Conservation (phyloP, 2,329 filamentous ascomycete genomes). For the Corinectria fuckeliana region DNA sequence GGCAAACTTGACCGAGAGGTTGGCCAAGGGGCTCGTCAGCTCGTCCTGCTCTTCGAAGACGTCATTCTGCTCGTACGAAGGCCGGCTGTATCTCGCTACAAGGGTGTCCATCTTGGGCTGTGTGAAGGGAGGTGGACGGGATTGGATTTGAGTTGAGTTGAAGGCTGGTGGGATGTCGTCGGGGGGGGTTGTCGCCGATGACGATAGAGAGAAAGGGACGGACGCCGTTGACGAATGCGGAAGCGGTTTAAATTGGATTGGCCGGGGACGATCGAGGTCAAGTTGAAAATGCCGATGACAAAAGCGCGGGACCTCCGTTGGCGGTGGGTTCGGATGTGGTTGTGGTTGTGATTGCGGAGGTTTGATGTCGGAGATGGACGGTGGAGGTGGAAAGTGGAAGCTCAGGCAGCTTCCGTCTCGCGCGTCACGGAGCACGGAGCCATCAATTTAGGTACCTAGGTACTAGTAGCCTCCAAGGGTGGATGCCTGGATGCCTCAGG, state of each 20-base stretch:
- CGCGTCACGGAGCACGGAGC: slow-evolving; percentile 48
- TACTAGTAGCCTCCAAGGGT: too few relatives aligned
- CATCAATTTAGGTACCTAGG: too few relatives aligned
- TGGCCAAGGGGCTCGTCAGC: slow-evolving; percentile 73
- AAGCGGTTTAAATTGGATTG: not conserved
- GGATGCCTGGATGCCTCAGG: slow-evolving; percentile 1
- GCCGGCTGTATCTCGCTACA: slow-evolving; percentile 88
- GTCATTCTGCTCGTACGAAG: slow-evolving; percentile 75
- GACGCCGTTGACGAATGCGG: not conserved
- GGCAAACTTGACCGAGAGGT: slow-evolving; percentile 90
- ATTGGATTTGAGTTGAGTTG: too few relatives aligned
- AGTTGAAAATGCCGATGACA: not conserved
- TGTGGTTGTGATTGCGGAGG: not conserved
- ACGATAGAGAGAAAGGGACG: too few relatives aligned
- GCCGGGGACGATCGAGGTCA: not conserved
- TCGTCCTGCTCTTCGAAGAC: slow-evolving; percentile 75
- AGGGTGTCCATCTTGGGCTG: slow-evolving; percentile 80
- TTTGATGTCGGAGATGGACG: not conserved
- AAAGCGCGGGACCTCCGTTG: not conserved
- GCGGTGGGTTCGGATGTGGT: not conserved
- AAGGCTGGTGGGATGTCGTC: not conserved
- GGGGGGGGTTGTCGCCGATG: slow-evolving; percentile 3
- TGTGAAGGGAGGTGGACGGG: slow-evolving; percentile 7
- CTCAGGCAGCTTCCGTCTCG: slow-evolving; percentile 53
- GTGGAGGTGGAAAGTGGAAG: slow-evolving; percentile 10